Conservation (phyloP, 306 rosid genomes). For the Casuarina glauca region DNA sequence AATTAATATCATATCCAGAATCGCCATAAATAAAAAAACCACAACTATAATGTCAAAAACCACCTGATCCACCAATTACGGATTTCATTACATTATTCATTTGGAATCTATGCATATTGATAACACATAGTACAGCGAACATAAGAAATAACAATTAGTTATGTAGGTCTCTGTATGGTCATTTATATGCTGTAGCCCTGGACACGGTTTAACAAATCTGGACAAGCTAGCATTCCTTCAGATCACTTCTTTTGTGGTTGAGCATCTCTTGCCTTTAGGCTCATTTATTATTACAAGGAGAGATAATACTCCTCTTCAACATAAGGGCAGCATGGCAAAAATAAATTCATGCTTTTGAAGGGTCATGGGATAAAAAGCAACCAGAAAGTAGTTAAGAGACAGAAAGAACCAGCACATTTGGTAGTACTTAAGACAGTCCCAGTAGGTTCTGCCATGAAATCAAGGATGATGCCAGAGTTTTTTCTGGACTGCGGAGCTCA, state of each 20-base stretch:
- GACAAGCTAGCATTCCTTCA: neutral
- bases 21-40: neutral
- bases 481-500: no score
- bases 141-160: neutral
- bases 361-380: neutral
- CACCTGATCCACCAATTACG: neutral
- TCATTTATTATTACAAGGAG: neutral
- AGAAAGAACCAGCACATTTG: neutral
- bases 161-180: neutral
- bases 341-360: neutral
- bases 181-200: neutral
- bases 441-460: neutral
- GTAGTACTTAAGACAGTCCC: neutral
- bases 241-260: neutral
- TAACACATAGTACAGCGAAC: neutral
- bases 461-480: no score
- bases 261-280: neutral
- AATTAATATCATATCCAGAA: neutral
- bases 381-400: neutral
- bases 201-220: neutral
- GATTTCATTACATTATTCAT: constrained; percentile 3
- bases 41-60: neutral
- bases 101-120: neutral
- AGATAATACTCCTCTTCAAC: neutral
- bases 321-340: neutral